Evolutionary conservation across 202 grass and related monocot genomes (phyloP), one percentile per base, ranked within the genome.

Genomic region (Dendrocalamus latiflorus): DNA sequence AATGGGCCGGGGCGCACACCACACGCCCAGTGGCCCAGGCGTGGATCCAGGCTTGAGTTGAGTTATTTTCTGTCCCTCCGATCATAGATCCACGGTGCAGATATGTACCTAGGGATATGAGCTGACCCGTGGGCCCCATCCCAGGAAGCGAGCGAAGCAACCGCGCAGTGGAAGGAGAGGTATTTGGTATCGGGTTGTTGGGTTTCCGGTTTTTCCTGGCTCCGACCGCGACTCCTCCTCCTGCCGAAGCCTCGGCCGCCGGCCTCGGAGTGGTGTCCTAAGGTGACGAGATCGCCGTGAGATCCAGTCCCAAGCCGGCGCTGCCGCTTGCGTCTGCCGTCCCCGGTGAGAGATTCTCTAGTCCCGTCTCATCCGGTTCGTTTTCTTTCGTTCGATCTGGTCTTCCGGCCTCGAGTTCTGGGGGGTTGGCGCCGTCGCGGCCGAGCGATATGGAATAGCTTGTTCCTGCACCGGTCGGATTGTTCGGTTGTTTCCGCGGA

Each of bases 371-470:
- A 20, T n/a, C 39, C 16, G 3, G 24, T 14, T 18, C 38, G 39
- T 10, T 49, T 49, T 57, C 28, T 73, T 51, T n/a, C 57, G 56
- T 64, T 37, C 57, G 81, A 83, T 83, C 81, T 75, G 70, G 45
- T 10, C 70, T 10, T 36, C 70, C 25, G 48, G 2, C 17, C 16
- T 73, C 28, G n/a, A n/a, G n/a, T n/a, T n/a, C n/a, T n/a, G n/a
- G 14, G 26, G 9, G 28, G 6, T 73, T 26, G 67, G 41, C 14
- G 24, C 42, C 22, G 43, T 70, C 6, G 24, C 15, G 43, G 3
- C 1, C 0, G 68, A 9, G 22, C 13, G 24, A 49, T 49, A 28
- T 30, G 41, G 6, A 18, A 13, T 49, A 10, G 24, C 68, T 17
- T 26, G 22, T 9, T 43, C 12, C 41, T 47, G 6, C 15, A 45